Percentiles rank a stretch among this genome's conserved stretches.
These are phyloP conservation scores for Raddia guianensis DNA, from an alignment of 176 grass and related monocot genomes.

Conservation along the genomic window DNA sequence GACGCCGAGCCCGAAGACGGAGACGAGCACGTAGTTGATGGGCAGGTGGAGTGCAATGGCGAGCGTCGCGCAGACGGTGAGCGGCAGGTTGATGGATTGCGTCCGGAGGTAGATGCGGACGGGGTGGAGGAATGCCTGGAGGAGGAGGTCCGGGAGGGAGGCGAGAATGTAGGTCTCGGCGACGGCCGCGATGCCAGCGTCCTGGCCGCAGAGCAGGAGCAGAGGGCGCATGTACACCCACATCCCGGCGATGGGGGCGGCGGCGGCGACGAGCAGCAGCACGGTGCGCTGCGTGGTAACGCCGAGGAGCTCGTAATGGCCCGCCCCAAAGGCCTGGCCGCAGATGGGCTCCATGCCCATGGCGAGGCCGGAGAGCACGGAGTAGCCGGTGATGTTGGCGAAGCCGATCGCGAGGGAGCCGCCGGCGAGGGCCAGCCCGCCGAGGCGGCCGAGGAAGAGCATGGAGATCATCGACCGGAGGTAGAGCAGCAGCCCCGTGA, in stretches of 20 bases:
- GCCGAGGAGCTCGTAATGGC: slow-evolving; percentile 59
- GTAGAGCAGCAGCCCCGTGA: slow-evolving; percentile 76
- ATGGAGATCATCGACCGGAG: slow-evolving; percentile 95
- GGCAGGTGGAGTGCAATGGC: slow-evolving; percentile 78
- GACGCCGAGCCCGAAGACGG: slow-evolving; percentile 65
- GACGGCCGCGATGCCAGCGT: slow-evolving; percentile 57
- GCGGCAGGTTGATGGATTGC: slow-evolving; percentile 78
- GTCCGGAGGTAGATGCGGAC: slow-evolving; percentile 78
- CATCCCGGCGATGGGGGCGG: slow-evolving; percentile 55
- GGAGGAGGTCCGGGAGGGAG: slow-evolving; percentile 75
- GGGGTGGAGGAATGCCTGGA: slow-evolving; percentile 75
- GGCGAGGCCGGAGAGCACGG: slow-evolving; percentile 77
- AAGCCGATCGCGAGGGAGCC: slow-evolving; percentile 88
- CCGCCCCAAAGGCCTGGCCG: slow-evolving; percentile 77
- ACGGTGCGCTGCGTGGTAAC: slow-evolving; percentile 71
- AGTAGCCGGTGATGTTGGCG: slow-evolving; percentile 85
- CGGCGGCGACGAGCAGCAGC: slow-evolving; percentile 64
- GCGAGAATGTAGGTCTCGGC: slow-evolving; percentile 83
- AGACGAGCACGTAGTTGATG: slow-evolving; percentile 78
- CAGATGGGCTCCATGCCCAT: slow-evolving; percentile 96
- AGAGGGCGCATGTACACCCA: slow-evolving; percentile 74
- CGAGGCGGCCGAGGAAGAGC: slow-evolving; percentile 77
- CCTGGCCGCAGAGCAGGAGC: slow-evolving; percentile 81
- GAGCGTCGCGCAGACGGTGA: slow-evolving; percentile 68
- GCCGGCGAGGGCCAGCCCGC: slow-evolving; percentile 74